Base-by-base conservation (phyloP, 306 rosid species). In the Malus asiatica region DNA sequence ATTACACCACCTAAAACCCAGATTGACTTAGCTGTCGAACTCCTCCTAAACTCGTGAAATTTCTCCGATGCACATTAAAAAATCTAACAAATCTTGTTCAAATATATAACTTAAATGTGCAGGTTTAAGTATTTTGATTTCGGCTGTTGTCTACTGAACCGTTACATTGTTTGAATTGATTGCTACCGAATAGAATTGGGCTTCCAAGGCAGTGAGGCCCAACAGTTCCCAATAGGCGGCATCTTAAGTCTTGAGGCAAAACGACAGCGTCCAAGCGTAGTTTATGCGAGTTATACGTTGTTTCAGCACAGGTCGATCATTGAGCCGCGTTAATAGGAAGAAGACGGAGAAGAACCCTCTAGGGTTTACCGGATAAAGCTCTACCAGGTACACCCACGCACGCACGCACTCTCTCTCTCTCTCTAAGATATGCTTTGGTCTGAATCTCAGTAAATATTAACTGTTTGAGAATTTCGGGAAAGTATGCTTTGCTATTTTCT, bases 351-450 rank as follows among this genome's bases (percentile, higher is more conserved):
- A n/a, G 53, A 14, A 48, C 19, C 53, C 51, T 62, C 48, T 71
- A 78, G 81, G 78, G 82, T 79, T 78, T 65, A 27, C 15, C 42
- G 6, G 71, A 42, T 57, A 63, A 44, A 42, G 16, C 48, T 29
- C 48, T 22, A 13, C 77, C 45, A 1, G 74, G 82, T 79, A 38
- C 51, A 44, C 68, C 19, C 70, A 23, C 30, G 9, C 70, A 32
- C 30, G 5, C 60, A 29, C 30, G 10, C 60, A 30, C 68, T 57
- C 68, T 51, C 70, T 33, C 30, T 15, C 71, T 67, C 19, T 44
- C 16, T 67, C 19, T 67, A 1, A 5, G 20, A 19, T 3, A 9
- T 53, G 59, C 59, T 53, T 19, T 53, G 59, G 20, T 19, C 59
- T 16, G n/a, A 53, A 53, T 20, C 23, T 53, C 59, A 6, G 59